Evolutionary conservation across 2,329 filamentous ascomycete genomes (phyloP), one percentile per base, ranked within the genome.

Genomic region (Fusarium nelsonii): DNA sequence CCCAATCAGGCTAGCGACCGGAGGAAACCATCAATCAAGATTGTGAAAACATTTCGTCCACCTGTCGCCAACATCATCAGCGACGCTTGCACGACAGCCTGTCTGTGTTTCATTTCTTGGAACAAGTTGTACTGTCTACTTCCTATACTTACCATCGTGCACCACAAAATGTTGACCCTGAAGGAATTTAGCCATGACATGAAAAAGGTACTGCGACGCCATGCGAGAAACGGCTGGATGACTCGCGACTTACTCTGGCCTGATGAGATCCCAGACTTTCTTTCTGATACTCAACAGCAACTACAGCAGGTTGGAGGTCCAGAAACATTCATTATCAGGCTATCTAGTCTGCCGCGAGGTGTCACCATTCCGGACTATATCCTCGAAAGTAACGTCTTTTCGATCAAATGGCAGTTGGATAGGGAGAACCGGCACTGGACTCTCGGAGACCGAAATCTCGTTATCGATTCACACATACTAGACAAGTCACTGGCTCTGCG

Each of bases 41-140:
- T 11, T 10, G 18, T 54, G 32, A 12, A 20, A 14, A 4, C 4
- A 3, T 7, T 3, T 1, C 12, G 26, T 6, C 23, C 23, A 23
- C 50, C 56, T 2, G 4, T 46, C 9, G 8, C 48, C 1, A 23
- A 28, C 2, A 23, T 60, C 4, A 43, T 60, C 15, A 26, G 36
- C 7, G 14, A 4, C 1, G 53, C 57, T 6, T 1, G 16, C 2
- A 50, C 53, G 3, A 49, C 43, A 1, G 15, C 18, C 11, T 53
- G 18, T 20, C 9, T 60, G 34, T 26, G 32, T n/a, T 11, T 49
- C 11, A 43, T 60, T 4, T 49, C 53, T 2, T 60, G 57, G 53
- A 60, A 60, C 6, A 60, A 60, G 23, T 36, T 16, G 16, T 60
- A 60, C 15, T 43, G 20, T 0, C 43, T 58, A 1, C 36, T 60